Conservation (phyloP, 768 basidiomycete genomes). For the Sarcodon aspratus region DNA sequence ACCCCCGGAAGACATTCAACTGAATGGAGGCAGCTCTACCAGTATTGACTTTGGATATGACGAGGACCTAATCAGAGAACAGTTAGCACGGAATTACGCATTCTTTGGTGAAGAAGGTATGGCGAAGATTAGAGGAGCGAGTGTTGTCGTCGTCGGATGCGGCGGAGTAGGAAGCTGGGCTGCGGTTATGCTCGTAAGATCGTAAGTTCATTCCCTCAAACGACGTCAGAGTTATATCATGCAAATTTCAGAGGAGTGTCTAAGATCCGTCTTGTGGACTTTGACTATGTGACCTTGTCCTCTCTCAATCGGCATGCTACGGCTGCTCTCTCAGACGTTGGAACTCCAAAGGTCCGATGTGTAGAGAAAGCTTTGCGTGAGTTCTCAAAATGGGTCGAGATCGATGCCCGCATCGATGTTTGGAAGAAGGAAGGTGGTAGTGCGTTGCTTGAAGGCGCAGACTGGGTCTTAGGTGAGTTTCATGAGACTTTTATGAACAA, state of each 20-base stretch:
- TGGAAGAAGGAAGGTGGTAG: slow-evolving; percentile 82
- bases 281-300: slow-evolving; percentile 92
- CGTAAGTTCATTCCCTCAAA: slow-evolving; percentile 38
- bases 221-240: not conserved
- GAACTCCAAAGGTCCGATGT: slow-evolving; percentile 82
- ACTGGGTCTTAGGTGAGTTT: slow-evolving; percentile 83
- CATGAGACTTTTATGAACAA: slow-evolving; percentile 2
- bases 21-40: not conserved
- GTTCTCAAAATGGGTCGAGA: slow-evolving; percentile 78
- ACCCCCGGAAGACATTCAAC: not conserved
- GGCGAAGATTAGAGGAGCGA: slow-evolving; percentile 58
- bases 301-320: slow-evolving; percentile 94
- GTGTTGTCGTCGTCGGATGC: slow-evolving; percentile 85
- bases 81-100: slow-evolving; percentile 87
- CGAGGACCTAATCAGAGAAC: slow-evolving; percentile 78
- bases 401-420: slow-evolving; percentile 75
- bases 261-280: slow-evolving; percentile 77
- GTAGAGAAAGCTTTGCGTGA: slow-evolving; percentile 56
- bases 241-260: slow-evolving; percentile 47
- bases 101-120: slow-evolving; percentile 91
- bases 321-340: slow-evolving; percentile 82
- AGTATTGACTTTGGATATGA: slow-evolving; percentile 31
- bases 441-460: slow-evolving; percentile 63
- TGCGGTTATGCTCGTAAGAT: slow-evolving; percentile 85
- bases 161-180: slow-evolving; percentile 97